Conservation (phyloP, 495 filamentous ascomycete genomes). For the Penicillium lagena region DNA sequence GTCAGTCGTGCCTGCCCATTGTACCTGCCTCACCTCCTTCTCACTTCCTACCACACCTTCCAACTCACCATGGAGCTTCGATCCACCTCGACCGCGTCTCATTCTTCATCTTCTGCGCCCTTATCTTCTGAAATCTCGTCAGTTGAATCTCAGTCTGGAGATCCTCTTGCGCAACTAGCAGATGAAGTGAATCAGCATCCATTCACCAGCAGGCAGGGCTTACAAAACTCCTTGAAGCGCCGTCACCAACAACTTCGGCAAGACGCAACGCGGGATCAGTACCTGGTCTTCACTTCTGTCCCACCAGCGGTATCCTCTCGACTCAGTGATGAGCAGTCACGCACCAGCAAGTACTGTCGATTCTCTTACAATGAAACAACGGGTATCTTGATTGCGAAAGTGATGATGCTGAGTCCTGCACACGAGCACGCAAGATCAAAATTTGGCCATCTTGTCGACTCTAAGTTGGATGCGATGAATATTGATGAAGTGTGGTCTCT, state of each 20-base stretch:
- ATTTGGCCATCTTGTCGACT: conserved; percentile 9
- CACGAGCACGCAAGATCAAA: conserved; percentile 12
- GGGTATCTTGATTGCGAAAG: conserved; percentile 12
- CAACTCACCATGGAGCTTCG: conserved; percentile 10
- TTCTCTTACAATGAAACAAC: conserved; percentile 14
- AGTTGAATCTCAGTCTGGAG: conserved; percentile 9
- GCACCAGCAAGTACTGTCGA: conserved; percentile 16
- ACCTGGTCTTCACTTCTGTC: conserved; percentile 14
- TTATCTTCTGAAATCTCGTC: conserved; percentile 6
- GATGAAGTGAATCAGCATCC: conserved; percentile 7
- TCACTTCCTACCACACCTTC: conserved; percentile 5
- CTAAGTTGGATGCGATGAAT: conserved; percentile 11
- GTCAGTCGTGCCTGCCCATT: conserved; percentile 3
- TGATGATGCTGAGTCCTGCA: conserved; percentile 9
- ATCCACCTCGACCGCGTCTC: conserved; percentile 7
- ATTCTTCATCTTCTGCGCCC: conserved; percentile 9
- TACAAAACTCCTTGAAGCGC: conserved; percentile 9
- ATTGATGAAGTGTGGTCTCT: conserved; percentile 11
- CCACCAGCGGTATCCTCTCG: conserved; percentile 7
- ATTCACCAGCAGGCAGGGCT: conserved; percentile 9
- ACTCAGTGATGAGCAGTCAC: conserved; percentile 14
- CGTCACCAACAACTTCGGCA: conserved; percentile 12
- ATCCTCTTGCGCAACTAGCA: conserved; percentile 10
- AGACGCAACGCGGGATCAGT: conserved; percentile 15
- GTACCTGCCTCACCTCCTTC: conserved; percentile 5